Percentiles rank a stretch among this genome's conserved stretches.
Conservation (phyloP, 2,329 filamentous ascomycete species). For the Arthroderma sp. region DNA sequence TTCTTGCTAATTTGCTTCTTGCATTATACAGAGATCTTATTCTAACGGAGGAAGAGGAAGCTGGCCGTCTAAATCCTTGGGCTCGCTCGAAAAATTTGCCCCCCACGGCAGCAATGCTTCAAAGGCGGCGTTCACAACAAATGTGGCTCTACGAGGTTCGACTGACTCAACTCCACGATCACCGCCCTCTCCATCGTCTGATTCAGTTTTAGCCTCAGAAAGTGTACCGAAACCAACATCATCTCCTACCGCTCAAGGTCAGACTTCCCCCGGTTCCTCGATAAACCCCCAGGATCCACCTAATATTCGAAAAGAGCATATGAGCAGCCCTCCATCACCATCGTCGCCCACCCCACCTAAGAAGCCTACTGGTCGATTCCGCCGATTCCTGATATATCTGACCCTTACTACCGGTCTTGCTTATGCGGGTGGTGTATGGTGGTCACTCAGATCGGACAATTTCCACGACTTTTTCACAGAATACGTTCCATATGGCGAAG, state of each 20-base stretch:
- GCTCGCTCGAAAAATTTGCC: slow-evolving; percentile 9
- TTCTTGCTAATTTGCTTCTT: neutral
- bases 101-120: slow-evolving; percentile 13
- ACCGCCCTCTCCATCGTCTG: slow-evolving; percentile 32
- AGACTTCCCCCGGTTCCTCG: slow-evolving; percentile 25
- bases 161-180: slow-evolving; percentile 10
- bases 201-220: slow-evolving; percentile 36
- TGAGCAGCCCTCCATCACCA: slow-evolving; percentile 25
- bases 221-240: slow-evolving; percentile 36
- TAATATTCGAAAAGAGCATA: slow-evolving; percentile 20
- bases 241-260: slow-evolving; percentile 23
- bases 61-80: neutral
- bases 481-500: slow-evolving; percentile 87
- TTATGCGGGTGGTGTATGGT: slow-evolving; percentile 82
- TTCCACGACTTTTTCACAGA: slow-evolving; percentile 99
- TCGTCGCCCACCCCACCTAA: slow-evolving; percentile 34
- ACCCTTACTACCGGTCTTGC: slow-evolving; percentile 62
- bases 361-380: slow-evolving; percentile 59
- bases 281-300: slow-evolving; percentile 16
- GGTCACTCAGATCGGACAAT: slow-evolving; percentile 86
- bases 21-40: slow-evolving; percentile 6
- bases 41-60: slow-evolving; percentile 23
- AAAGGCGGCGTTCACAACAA: slow-evolving; percentile 15
- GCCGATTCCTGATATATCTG: slow-evolving; percentile 64
- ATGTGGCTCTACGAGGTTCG: slow-evolving; percentile 2